Evolutionary conservation across 306 rosid species (phyloP), one percentile per base, ranked within the genome.

Genomic region (Luffa aegyptiaca): DNA sequence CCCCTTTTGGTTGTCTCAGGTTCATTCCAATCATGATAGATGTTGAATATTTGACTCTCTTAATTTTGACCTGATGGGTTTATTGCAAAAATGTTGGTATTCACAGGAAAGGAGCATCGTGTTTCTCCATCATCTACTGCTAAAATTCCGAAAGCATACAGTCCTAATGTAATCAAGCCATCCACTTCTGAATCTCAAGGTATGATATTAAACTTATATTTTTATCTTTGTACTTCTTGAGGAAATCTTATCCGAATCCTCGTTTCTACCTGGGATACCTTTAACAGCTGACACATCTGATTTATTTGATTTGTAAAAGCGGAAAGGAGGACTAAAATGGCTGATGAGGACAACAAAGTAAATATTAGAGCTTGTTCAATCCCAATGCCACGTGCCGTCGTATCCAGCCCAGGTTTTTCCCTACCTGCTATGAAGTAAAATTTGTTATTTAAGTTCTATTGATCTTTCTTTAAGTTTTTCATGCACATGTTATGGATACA

Each of bases 391-490:
- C 96, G 98, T 10, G 98, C 97, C 46, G 90, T 92, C 77, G 68
- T 94, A 80, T 94, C 98, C 61, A 94, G 98, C 85, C 95, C 97
- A 46, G 90, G 98, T 94, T 90, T 84, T 73, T 63, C 44, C 44
- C 56, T 33, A 11, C 42, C 56, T 56, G 61, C 80, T 35, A 42
- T 16, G 78, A 72, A 2, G 36, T 69, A 68, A 79, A 48, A 16
- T n/a, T 41, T 56, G 21, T 65, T 64, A 17, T 20, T 72, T 82
- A 33, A 61, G 69, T 79, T 44, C 49, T 35, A 36, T 65, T 65
- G 51, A 74, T 35, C 20, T 83, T 76, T 49, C 73, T 65, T 65
- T 11, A 66, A 71, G 42, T 21, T 71, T 44, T 10, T 45, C 56
- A 12, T 70, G 18, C 6, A 20, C 13, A 45, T 45, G 56, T 70